Evolutionary conservation across 352 stramenopile species (phyloP).

Genomic region (Pythium insidiosum): DNA sequence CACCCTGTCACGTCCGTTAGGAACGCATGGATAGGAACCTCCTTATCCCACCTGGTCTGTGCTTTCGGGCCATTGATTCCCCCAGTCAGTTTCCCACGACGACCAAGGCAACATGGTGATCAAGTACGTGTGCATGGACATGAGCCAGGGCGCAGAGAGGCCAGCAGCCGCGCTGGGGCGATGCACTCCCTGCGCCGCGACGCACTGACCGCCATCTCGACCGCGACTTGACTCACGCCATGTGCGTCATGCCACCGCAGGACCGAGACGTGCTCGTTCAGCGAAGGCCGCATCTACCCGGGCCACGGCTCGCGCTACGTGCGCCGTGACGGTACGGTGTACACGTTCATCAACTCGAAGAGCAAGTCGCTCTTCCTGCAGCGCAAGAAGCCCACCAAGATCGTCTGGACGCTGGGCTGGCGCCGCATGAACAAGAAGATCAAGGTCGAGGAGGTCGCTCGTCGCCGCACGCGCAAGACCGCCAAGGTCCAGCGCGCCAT

Average conservation of each 20-base stretch:
- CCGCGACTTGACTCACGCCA: constrained; percentile 3
- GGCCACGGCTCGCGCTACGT: constrained; percentile 99
- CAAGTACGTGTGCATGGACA: constrained; percentile 57
- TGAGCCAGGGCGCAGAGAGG: background rate
- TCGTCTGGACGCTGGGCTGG: constrained; percentile 98
- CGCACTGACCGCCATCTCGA: background rate
- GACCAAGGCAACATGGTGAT: constrained; percentile 87
- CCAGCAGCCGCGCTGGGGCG: too few species aligned
- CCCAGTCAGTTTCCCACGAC: constrained; percentile 86
- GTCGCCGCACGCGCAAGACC: constrained; percentile 87
- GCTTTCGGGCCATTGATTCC: constrained; percentile 43
- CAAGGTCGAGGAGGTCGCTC: constrained; percentile 84
- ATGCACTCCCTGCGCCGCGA: too few species aligned
- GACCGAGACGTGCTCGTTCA: constrained; percentile 89
- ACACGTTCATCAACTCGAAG: constrained; percentile 96
- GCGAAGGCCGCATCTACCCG: constrained; percentile 94
- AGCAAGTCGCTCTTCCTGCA: constrained; percentile 97
- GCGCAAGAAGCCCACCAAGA: constrained; percentile 99
- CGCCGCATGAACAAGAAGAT: constrained; percentile 99
- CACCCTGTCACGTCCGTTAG: too few species aligned
- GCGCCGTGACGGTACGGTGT: constrained; percentile 93
- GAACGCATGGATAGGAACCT: too few species aligned
- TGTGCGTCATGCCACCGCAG: constrained; percentile 18
- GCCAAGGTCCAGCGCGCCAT: constrained; percentile 97
- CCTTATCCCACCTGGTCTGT: too few species aligned